Conservation (phyloP, 352 stramenopile species). For the Peronospora destructor region DNA sequence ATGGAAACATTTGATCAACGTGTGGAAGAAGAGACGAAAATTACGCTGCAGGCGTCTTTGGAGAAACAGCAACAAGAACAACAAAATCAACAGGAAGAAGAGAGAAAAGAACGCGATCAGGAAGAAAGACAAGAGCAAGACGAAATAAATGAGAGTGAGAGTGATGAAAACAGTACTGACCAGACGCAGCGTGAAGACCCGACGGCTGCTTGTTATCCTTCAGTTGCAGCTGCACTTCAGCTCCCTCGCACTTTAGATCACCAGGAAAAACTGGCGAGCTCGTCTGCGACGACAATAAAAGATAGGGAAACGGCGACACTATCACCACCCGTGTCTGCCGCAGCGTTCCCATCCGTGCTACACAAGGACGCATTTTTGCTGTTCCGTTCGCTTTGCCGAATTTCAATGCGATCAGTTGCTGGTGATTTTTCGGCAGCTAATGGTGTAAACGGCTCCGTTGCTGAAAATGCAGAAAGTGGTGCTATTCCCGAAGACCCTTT, state of each 20-base stretch:
- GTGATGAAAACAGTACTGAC: constrained; percentile 12
- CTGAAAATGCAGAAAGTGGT: constrained; percentile 20
- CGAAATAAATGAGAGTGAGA: constrained; percentile 19
- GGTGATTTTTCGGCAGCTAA: constrained; percentile 67
- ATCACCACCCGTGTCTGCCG: constrained; percentile 38
- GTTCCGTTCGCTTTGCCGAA: constrained; percentile 94
- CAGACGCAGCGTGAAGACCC: constrained; percentile 12
- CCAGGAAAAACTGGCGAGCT: neutral
- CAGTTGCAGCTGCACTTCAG: constrained; percentile 34
- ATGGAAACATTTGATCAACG: constrained; percentile 91
- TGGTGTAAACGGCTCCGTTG: constrained; percentile 15
- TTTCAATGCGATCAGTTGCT: constrained; percentile 88
- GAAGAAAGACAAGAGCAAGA: constrained; percentile 13
- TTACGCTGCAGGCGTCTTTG: constrained; percentile 46
- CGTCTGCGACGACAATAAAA: constrained; percentile 4
- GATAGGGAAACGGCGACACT: constrained; percentile 7
- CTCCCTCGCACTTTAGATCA: constrained; percentile 4
- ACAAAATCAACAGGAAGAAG: constrained; percentile 12
- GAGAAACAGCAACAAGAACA: constrained; percentile 30
- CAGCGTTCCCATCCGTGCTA: constrained; percentile 91
- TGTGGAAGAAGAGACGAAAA: constrained; percentile 62
- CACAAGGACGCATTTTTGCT: constrained; percentile 98
- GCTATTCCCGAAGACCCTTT: constrained; percentile 83
- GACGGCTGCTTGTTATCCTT: constrained; percentile 36
- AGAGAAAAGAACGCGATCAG: constrained; percentile 5